Base-by-base conservation (phyloP, 345 rosid genomes). In the Adansonia digitata region DNA sequence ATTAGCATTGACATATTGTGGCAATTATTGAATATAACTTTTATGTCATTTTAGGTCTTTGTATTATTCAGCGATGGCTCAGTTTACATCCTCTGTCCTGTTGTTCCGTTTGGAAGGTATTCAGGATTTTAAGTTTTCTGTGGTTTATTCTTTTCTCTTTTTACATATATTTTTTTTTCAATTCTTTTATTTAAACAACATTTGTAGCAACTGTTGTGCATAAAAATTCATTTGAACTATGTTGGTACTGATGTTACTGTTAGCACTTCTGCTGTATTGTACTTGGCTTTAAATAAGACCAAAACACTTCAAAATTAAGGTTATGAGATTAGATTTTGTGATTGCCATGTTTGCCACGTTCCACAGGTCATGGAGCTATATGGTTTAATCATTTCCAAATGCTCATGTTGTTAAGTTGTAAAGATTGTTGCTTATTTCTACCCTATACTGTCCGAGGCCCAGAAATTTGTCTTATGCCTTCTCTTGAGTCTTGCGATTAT, bases 51-150 rank as follows among this genome's bases (percentile, higher is more conserved):
- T 88, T 82, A 93, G 99, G 97, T 96, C 72, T 92, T 93, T 85
- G 57, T 89, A 71, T 79, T 89, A 67, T 96, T 92, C 85, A 80
- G 88, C 66, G 97, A 96, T 77, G 97, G 98, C 48, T 90, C 97
- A 61, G 65, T 92, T 63, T 93, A 89, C 83, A 83, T 96, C 77
- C 85, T 93, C 61, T 92, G 99, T 85, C 99, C 99, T 17, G 75
- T 90, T 79, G 90, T 87, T 81, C 97, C 99, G 51, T 96, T 93
- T 82, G 91, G 97, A 85, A 93, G 99, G 97, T 96, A 84, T 26
- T 63, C 22, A 10, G 48, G 45, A 31, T 57, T 43, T 37, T 63
- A 31, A 27, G 42, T 61, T 27, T 73, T 61, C 10, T 18, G 26
- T 14, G 3, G n/a, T 67, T 67, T 7, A 12, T 5, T 9, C 12